Percentiles rank a stretch among this genome's conserved stretches.
phyloP scores from a whole-genome alignment of 805 yeast genomes.

The Groenewaldozyma salmanticensis region DNA sequence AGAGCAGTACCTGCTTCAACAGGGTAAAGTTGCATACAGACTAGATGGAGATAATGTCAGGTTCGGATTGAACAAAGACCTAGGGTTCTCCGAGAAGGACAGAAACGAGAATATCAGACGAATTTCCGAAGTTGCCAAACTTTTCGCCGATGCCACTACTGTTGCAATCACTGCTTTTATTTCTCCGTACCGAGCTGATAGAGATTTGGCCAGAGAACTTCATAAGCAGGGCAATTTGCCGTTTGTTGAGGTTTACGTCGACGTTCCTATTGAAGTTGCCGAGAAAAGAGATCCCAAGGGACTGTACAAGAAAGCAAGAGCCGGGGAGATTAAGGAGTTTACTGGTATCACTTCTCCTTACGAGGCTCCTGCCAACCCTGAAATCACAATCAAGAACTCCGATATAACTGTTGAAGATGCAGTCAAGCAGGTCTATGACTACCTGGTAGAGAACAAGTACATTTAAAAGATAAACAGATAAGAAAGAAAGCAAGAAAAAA shows the following conservation, averaged over 20 bases:
- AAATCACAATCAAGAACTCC: constrained; percentile 64
- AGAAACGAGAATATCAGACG: constrained; percentile 93
- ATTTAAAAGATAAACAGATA: constrained; percentile 3
- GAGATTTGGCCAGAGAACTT: constrained; percentile 75
- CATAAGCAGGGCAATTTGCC: constrained; percentile 70
- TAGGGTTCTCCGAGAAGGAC: constrained; percentile 86
- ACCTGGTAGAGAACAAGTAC: constrained; percentile 23
- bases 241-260: constrained; percentile 83
- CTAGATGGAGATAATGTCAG: constrained; percentile 89
- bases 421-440: constrained; percentile 61
- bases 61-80: constrained; percentile 89
- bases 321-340: constrained; percentile 86
- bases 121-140: constrained; percentile 86
- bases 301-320: constrained; percentile 90
- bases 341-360: constrained; percentile 95
- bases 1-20: constrained; percentile 68
- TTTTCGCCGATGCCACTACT: constrained; percentile 87
- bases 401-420: constrained; percentile 71
- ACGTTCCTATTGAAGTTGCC: constrained; percentile 89
- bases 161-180: constrained; percentile 87
- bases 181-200: constrained; percentile 79
- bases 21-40: constrained; percentile 69
- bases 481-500: neutral
- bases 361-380: constrained; percentile 83
- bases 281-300: constrained; percentile 98